Conservation (phyloP, 495 filamentous ascomycete species). For the Penicillium robsamsonii region DNA sequence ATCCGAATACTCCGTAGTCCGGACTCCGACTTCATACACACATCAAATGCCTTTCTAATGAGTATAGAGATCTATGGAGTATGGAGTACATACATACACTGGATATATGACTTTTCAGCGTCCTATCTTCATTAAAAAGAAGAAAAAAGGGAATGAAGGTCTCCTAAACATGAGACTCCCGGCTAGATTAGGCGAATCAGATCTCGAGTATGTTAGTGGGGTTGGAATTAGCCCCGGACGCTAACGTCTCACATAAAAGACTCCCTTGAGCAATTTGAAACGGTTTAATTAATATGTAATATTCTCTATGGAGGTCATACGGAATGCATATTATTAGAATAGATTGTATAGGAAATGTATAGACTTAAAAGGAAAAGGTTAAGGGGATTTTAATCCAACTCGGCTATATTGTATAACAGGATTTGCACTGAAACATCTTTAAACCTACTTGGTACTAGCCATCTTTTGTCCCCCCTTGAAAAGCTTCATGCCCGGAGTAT, state of each 20-base stretch:
- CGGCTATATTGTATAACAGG: too few relatives aligned
- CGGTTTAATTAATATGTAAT: neutral
- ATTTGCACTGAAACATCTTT: neutral
- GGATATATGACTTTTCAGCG: neutral
- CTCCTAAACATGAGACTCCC: neutral
- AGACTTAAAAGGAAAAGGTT: too few relatives aligned
- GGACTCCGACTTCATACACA: neutral
- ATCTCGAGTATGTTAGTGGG: neutral
- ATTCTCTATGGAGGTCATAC: too few relatives aligned
- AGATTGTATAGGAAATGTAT: too few relatives aligned
- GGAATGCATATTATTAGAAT: too few relatives aligned
- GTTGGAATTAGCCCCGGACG: neutral
- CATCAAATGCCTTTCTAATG: neutral
- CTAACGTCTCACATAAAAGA: conserved; percentile 18
- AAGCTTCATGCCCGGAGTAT: neutral
- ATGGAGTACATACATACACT: neutral
- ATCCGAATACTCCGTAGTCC: neutral
- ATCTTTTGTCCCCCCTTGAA: neutral
- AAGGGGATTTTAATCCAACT: too few relatives aligned
- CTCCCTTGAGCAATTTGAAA: neutral
- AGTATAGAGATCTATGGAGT: neutral
- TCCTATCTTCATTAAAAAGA: neutral
- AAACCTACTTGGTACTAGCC: neutral
- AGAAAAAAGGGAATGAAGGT: neutral
- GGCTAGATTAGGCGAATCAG: neutral